Percentiles rank a stretch among this genome's conserved stretches.
phyloP scores from a whole-genome alignment of 495 filamentous ascomycete genomes.

The Aspergillus campestris region DNA sequence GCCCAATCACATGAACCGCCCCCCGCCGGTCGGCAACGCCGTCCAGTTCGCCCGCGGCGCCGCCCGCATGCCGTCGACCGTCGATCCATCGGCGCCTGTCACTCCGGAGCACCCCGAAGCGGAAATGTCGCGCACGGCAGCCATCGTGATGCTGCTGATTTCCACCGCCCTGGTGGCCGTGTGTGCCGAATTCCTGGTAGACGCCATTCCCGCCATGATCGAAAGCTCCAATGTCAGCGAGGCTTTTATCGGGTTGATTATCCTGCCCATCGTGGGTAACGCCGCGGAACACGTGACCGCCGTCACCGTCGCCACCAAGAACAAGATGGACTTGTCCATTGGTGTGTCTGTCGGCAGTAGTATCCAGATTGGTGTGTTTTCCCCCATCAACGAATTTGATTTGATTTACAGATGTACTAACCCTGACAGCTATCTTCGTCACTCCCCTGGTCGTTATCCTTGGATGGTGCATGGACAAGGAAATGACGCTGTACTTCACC shows the following conservation, averaged over 20 bases:
- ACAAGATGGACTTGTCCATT: constrained; percentile 94
- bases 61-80: constrained; percentile 18
- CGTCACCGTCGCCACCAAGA: constrained; percentile 80
- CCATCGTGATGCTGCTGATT: constrained; percentile 62
- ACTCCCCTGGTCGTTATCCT: constrained; percentile 82
- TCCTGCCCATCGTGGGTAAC: constrained; percentile 85
- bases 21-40: constrained; percentile 30
- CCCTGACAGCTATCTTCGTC: constrained; percentile 67
- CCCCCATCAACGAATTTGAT: no score
- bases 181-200: constrained; percentile 83
- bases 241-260: constrained; percentile 81
- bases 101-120: constrained; percentile 39
- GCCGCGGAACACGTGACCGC: constrained; percentile 90
- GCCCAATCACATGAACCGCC: constrained; percentile 57
- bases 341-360: constrained; percentile 81
- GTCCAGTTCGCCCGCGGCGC: constrained; percentile 34
- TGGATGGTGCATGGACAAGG: constrained; percentile 75
- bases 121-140: constrained; percentile 63
- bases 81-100: constrained; percentile 18
- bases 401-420: constrained; percentile 6
- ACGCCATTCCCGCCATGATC: constrained; percentile 68
- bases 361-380: constrained; percentile 54
- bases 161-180: constrained; percentile 74
- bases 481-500: constrained; percentile 87
- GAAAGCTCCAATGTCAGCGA: constrained; percentile 55